A percentile compares a stretch with the other conserved stretches of the same genome.
phyloP scores from a whole-genome alignment of 805 yeast species.

The Kockiozyma suomiensis region DNA sequence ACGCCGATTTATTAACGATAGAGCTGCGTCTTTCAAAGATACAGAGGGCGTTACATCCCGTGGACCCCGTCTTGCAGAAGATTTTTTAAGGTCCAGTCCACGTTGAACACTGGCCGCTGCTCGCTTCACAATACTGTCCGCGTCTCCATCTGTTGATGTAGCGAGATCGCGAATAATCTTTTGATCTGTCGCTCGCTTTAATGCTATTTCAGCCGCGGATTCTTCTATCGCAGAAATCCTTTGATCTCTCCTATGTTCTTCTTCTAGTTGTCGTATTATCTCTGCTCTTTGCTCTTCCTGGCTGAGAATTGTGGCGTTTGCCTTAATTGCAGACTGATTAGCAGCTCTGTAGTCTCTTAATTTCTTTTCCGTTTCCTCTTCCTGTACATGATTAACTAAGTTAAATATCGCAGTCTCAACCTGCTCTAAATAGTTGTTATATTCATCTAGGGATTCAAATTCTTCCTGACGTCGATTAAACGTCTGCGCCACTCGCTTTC shows the following conservation, averaged over 20 bases:
- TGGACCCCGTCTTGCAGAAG: conserved; percentile 60
- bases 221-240: conserved; percentile 25
- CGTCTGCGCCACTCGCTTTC: conserved; percentile 73
- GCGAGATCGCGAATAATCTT: conserved; percentile 43
- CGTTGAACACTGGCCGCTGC: conserved; percentile 37
- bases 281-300: conserved; percentile 67
- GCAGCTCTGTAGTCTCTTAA: conserved; percentile 65
- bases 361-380: conserved; percentile 65
- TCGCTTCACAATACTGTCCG: conserved; percentile 22
- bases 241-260: conserved; percentile 52
- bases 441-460: conserved; percentile 61
- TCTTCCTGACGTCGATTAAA: conserved; percentile 81
- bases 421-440: conserved; percentile 78
- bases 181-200: conserved; percentile 31
- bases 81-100: conserved; percentile 59
- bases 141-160: conserved; percentile 36
- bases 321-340: conserved; percentile 73
- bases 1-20: conserved; percentile 15
- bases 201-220: conserved; percentile 27
- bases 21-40: conserved; percentile 34
- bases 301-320: conserved; percentile 70
- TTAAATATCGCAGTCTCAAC: conserved; percentile 81
- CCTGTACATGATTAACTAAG: conserved; percentile 67
- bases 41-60: conserved; percentile 39
- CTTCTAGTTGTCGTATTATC: conserved; percentile 66